These are phyloP conservation scores for Alloteropsis semialata DNA, from an alignment of 176 grass and related monocot genomes.

Conservation along the genomic window DNA sequence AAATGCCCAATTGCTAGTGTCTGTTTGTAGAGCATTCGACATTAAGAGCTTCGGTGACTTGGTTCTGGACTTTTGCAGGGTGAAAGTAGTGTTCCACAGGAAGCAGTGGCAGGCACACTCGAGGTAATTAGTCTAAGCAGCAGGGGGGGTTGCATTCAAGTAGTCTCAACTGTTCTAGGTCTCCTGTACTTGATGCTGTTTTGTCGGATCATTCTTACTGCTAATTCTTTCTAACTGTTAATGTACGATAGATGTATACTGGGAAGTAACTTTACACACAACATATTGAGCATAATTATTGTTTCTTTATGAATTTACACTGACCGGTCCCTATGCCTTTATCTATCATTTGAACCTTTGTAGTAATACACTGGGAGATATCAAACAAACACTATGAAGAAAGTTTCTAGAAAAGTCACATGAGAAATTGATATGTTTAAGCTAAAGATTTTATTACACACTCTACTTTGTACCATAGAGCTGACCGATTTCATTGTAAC, in stretches of 20 bases:
- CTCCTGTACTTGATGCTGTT: not conserved
- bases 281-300: not conserved
- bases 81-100: conserved; percentile 66
- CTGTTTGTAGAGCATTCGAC: not conserved
- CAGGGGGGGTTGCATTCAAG: not conserved
- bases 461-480: not conserved
- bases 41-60: not conserved
- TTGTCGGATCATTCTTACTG: not conserved
- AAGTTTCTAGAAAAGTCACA: not conserved
- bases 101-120: conserved; percentile 60
- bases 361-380: not conserved
- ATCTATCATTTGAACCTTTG: not conserved
- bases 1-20: not conserved
- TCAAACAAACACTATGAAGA: not conserved
- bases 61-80: conserved; percentile 46
- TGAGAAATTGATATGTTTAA: conserved; percentile 1
- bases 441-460: not conserved
- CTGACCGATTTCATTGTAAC: not conserved
- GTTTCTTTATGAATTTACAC: not conserved
- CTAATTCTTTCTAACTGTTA: not conserved
- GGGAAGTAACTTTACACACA: not conserved
- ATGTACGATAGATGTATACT: not conserved
- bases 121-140: conserved; percentile 53
- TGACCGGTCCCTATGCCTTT: not conserved
- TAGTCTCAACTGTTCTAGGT: not conserved